Evolutionary conservation across 306 rosid species (phyloP).

Genomic region (Cajanus cajan): DNA sequence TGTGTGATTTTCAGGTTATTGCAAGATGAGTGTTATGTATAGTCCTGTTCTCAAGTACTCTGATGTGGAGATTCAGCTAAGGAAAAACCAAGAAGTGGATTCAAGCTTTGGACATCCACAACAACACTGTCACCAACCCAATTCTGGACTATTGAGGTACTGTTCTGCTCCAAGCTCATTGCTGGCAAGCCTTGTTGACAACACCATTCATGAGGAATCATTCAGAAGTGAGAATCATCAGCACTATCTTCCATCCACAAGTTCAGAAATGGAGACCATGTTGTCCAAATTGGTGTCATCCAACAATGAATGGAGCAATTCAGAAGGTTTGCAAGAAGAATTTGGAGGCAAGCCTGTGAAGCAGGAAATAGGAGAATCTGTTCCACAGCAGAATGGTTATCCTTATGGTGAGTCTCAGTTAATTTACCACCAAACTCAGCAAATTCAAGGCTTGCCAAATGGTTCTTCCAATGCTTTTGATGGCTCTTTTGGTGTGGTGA

Average conservation of each 20-base stretch:
- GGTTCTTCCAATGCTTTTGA: constrained; percentile 40
- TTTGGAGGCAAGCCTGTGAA: constrained; percentile 45
- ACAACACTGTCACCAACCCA: constrained; percentile 39
- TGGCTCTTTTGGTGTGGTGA: constrained; percentile 41
- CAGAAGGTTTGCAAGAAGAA: constrained; percentile 31
- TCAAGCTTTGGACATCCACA: constrained; percentile 35
- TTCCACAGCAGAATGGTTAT: constrained; percentile 35
- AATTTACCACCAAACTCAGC: constrained; percentile 47
- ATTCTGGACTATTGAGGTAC: constrained; percentile 51
- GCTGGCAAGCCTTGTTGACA: constrained; percentile 38
- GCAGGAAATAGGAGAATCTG: constrained; percentile 52
- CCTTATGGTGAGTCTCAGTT: constrained; percentile 42
- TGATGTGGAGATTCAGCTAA: constrained; percentile 41
- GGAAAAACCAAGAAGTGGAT: constrained; percentile 60
- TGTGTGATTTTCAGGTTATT: constrained; percentile 29
- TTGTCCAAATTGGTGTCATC: constrained; percentile 47
- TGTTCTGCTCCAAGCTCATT: constrained; percentile 62
- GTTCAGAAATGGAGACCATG: constrained; percentile 60
- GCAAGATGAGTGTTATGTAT: constrained; percentile 55
- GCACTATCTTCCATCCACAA: constrained; percentile 44
- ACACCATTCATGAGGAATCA: constrained; percentile 37
- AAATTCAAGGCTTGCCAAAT: constrained; percentile 39
- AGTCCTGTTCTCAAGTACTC: constrained; percentile 41
- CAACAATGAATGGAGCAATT: constrained; percentile 42
- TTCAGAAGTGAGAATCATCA: constrained; percentile 30